Evolutionary conservation across 1,139 yeast species (phyloP).

Genomic region (Suhomyces anneliseae): DNA sequence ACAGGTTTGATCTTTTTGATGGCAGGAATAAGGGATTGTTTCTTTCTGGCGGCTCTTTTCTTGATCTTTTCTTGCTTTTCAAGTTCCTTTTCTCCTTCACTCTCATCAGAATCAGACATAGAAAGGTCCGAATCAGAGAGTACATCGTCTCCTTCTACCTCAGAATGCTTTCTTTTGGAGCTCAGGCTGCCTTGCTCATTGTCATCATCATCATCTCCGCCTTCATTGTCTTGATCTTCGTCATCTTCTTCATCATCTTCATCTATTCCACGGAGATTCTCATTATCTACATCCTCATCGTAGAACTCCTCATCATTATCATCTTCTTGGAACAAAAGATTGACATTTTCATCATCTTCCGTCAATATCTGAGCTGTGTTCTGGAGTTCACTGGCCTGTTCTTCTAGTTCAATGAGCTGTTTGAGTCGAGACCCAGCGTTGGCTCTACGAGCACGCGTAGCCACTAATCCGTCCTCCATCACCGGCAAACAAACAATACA

Average conservation of each 20-base stretch:
- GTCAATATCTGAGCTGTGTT: slow-evolving; percentile 33
- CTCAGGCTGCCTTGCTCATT: slow-evolving; percentile 19
- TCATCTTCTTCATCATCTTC: slow-evolving; percentile 31
- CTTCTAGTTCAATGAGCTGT: slow-evolving; percentile 72
- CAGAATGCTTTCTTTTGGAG: slow-evolving; percentile 3
- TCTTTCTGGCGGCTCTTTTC: slow-evolving; percentile 36
- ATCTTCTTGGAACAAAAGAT: slow-evolving; percentile 77
- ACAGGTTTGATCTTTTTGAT: slow-evolving; percentile 39
- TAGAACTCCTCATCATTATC: slow-evolving; percentile 79
- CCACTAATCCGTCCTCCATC: slow-evolving; percentile 53
- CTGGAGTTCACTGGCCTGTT: slow-evolving; percentile 37
- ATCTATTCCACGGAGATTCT: slow-evolving; percentile 21
- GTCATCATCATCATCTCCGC: slow-evolving; percentile 24
- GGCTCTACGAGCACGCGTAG: slow-evolving; percentile 73
- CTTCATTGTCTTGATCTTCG: slow-evolving; percentile 16
- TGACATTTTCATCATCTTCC: slow-evolving; percentile 73
- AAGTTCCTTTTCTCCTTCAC: slow-evolving; percentile 67
- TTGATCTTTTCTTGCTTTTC: slow-evolving; percentile 50
- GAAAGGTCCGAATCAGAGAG: slow-evolving; percentile 58
- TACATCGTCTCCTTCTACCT: slow-evolving; percentile 40
- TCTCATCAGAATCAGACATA: slow-evolving; percentile 52
- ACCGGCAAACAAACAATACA: neutral
- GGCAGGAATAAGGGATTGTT: slow-evolving; percentile 40
- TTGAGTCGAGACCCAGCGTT: slow-evolving; percentile 90
- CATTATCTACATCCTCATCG: slow-evolving; percentile 30